Base-by-base conservation (phyloP, 148 eudicot species). In the Cornus controversa region DNA sequence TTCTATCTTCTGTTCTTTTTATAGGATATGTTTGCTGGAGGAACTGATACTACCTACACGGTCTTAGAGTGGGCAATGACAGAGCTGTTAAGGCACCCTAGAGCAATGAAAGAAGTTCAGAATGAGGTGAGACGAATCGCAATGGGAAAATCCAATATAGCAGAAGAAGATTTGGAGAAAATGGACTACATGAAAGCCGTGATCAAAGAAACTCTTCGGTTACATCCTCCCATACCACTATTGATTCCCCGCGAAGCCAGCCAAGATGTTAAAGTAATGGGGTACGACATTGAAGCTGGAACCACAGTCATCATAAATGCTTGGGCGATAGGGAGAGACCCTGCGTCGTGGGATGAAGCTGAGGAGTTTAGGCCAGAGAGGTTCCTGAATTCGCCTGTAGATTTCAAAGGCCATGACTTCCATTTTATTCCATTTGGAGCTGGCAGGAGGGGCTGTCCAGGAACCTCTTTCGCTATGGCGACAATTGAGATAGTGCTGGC, bases 21-120 rank as follows among this genome's bases (percentile, higher is more conserved):
- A n/a, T 60, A 91, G 94, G 91, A 91, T 66, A 65, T 85, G 67
- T 82, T 87, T 75, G 66, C 75, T 5, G 90, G 80, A 31, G 94
- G 90, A 60, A 84, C 86, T 6, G 86, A 89, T 24, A 89, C 90
- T 66, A 82, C 81, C 18, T 77, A n/a, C 8, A 69, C 80, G 29
- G 74, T 70, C 27, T 11, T 91, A 63, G 89, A 85, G 60, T 91
- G 94, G 94, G 73, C 84, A 7, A 82, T 89, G 74, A 47, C 89
- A 28, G 90, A 89, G 69, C 78, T 87, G 8, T 3, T 89, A 74
- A 79, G 80, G 66, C 77, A 89, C 64, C 90, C 94, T 0, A 40
- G 23, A 54, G 67, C 73, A 24, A 63, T 87, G 79, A 64, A 74
- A 28, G 63, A 75, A 28, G 53, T 91, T 5, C 86, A 89, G 42